These are phyloP conservation scores for Coffea humblotiana DNA, from an alignment of 305 asterid species.

Conservation along the genomic window DNA sequence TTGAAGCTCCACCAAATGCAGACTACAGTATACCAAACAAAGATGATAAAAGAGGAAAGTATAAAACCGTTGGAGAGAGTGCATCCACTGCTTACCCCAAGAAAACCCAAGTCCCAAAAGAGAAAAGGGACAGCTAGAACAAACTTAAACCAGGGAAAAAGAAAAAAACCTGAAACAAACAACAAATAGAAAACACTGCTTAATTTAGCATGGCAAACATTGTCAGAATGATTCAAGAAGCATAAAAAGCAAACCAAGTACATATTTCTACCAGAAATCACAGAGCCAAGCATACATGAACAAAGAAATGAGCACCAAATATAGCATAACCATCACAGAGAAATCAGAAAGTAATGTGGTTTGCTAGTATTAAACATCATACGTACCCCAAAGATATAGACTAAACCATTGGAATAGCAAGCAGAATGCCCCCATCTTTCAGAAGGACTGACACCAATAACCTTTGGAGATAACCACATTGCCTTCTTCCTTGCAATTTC, in stretches of 20 bases:
- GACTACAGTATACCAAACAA: neutral
- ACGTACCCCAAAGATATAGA: constrained; percentile 84
- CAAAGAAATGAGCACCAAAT: neutral
- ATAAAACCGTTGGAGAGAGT: constrained; percentile 46
- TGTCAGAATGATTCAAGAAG: constrained; percentile 11
- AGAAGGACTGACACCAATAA: constrained; percentile 69
- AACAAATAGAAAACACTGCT: constrained; percentile 3
- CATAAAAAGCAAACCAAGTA: neutral
- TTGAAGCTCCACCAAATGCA: neutral
- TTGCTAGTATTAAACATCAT: neutral
- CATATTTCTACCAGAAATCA: neutral
- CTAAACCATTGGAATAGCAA: constrained; percentile 67
- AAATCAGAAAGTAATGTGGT: neutral
- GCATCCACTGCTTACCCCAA: constrained; percentile 51
- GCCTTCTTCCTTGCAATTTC: constrained; percentile 54
- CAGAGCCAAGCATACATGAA: neutral
- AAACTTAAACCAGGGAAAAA: neutral
- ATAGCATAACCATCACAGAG: constrained; percentile 23
- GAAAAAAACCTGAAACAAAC: neutral
- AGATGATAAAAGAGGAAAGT: constrained; percentile 31
- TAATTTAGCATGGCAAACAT: neutral
- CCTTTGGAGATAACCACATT: constrained; percentile 77
- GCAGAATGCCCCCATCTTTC: constrained; percentile 99
- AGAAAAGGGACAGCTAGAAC: constrained; percentile 12
- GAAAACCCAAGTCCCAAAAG: constrained; percentile 22